A percentile compares a stretch with the other conserved stretches of the same genome.
These are phyloP conservation scores for Apiotrichum siamense DNA, from an alignment of 1,284 basidiomycete genomes.

Conservation along the genomic window DNA sequence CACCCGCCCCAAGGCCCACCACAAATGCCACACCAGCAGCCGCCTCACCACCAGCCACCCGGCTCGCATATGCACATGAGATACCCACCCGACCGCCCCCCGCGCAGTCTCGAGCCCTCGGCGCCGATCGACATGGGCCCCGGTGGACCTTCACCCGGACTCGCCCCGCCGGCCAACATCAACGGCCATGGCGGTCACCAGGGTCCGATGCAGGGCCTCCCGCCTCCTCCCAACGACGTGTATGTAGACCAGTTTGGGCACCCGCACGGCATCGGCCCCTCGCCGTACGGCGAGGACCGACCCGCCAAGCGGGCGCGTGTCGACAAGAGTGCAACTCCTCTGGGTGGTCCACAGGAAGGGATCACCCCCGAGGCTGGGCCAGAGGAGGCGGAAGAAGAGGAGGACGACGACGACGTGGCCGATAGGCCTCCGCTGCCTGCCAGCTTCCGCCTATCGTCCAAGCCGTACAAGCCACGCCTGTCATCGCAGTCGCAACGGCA, in stretches of 20 bases:
- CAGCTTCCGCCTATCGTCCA: conserved; percentile 60
- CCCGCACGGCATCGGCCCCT: conserved; percentile 20
- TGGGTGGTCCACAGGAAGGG: conserved; percentile 11
- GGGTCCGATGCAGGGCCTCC: conserved; percentile 19
- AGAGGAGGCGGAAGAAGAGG: conserved; percentile 19
- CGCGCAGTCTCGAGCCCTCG: conserved; percentile 7
- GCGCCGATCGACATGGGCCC: conserved; percentile 5
- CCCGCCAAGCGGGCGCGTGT: conserved; percentile 23
- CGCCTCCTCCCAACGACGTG: conserved; percentile 28
- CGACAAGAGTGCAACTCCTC: background rate
- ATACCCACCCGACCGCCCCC: background rate
- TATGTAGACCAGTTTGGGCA: conserved; percentile 44
- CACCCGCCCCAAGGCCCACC: conserved; percentile 2
- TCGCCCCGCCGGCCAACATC: conserved; percentile 34
- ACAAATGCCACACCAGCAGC: background rate
- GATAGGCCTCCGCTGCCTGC: conserved; percentile 36
- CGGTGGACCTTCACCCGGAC: conserved; percentile 1
- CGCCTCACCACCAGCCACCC: background rate
- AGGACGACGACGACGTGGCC: conserved; percentile 29
- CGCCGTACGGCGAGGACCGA: background rate
- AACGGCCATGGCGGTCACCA: conserved; percentile 25
- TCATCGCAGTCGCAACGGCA: conserved; percentile 51
- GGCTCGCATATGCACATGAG: background rate
- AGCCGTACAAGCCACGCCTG: conserved; percentile 57
- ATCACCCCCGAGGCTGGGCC: conserved; percentile 23